Evolutionary conservation across 2,329 filamentous ascomycete species (phyloP), one percentile per base, ranked within the genome.

Genomic region (Calonectria pteridis): DNA sequence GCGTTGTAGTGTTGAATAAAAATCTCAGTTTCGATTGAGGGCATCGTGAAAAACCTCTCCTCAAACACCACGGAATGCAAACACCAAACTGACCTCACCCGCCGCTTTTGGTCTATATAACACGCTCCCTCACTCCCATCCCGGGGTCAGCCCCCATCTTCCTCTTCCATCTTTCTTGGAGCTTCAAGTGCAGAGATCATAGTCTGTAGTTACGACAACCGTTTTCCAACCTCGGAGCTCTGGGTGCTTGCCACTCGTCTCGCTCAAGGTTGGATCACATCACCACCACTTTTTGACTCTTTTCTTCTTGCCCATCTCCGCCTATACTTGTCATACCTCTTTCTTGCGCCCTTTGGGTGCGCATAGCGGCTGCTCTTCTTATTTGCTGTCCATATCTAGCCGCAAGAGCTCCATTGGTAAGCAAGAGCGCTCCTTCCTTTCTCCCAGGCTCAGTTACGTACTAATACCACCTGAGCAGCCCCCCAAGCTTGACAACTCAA

Each of bases 1-100:
- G 29, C 55, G 40, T 50, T 66, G 40, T 66, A 40, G 33, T 51
- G 40, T 64, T 63, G 65, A 28, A 73, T 29, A 72, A 63, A 33
- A 69, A 51, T 31, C 13, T 49, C 50, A 14, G n/a, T 20, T 20
- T 49, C 26, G 40, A 7, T 37, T 55, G 66, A 69, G 29, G 71
- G 35, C 23, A 73, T 73, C 59, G 58, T 40, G 28, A 20, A 51
- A 69, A 59, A 14, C 67, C 40, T 35, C 49, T 31, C 65, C 43
- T 46, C 49, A 35, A 69, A 64, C 58, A 65, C 35, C 65, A 35
- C 64, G 13, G 23, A 28, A n/a, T 40, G 29, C 29, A 35, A 72
- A 20, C 49, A 9, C 66, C 37, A 40, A 46, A 26, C 31, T 46
- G 37, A 69, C 31, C 58, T 33, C 59, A 40, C 50, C 23, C 59